These are phyloP conservation scores for Hortaea sp. DNA, from an alignment of 2,329 filamentous ascomycete genomes.

Conservation along the genomic window DNA sequence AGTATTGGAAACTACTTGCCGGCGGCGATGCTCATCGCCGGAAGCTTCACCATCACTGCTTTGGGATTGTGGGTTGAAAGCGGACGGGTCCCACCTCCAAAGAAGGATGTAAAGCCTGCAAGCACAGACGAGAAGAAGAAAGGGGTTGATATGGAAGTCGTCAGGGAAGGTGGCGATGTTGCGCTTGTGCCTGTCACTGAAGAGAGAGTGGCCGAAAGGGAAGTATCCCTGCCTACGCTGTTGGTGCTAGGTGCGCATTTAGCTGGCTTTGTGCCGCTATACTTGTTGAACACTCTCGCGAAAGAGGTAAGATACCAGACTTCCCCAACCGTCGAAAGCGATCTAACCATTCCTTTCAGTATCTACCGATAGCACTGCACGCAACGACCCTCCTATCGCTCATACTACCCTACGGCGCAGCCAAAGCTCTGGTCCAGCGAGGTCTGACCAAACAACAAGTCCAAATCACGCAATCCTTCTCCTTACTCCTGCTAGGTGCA, in stretches of 20 bases:
- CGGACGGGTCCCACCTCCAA: slow-evolving; percentile 38
- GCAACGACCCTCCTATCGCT: slow-evolving; percentile 37
- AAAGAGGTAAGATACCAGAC: slow-evolving; percentile 45
- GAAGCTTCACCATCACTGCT: slow-evolving; percentile 91
- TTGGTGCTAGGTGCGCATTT: slow-evolving; percentile 66
- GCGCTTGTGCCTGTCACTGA: slow-evolving; percentile 30
- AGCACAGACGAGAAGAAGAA: slow-evolving; percentile 21
- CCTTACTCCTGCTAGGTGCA: slow-evolving; percentile 82
- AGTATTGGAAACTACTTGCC: slow-evolving; percentile 97
- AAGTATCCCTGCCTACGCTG: slow-evolving; percentile 62
- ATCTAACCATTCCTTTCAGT: background rate
- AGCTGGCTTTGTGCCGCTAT: slow-evolving; percentile 69
- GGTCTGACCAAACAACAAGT: slow-evolving; percentile 49
- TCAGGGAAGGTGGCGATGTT: slow-evolving; percentile 26
- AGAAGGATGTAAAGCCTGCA: slow-evolving; percentile 23
- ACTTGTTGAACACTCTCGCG: slow-evolving; percentile 69
- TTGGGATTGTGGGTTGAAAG: slow-evolving; percentile 91
- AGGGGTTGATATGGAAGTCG: slow-evolving; percentile 26
- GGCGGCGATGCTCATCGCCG: slow-evolving; percentile 92
- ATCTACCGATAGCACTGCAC: slow-evolving; percentile 32
- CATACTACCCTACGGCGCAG: slow-evolving; percentile 16
- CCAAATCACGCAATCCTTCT: slow-evolving; percentile 77
- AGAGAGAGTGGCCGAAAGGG: slow-evolving; percentile 44
- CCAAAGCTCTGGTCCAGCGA: background rate
- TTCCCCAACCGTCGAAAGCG: too few species aligned